phyloP scores from a whole-genome alignment of 352 stramenopile species.

The Globisporangium sylvaticum region DNA sequence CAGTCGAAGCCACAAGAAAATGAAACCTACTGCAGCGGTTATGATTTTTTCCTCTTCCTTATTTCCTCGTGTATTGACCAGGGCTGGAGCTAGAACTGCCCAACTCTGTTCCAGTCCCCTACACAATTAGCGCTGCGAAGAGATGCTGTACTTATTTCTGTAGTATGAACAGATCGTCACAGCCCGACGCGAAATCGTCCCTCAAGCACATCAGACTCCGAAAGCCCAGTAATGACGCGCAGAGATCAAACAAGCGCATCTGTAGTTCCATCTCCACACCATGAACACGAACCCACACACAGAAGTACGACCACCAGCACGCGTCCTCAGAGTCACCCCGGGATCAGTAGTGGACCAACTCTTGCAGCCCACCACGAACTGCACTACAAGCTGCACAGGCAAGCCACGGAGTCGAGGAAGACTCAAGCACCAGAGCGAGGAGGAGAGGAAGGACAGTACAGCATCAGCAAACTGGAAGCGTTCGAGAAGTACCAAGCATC shows the following conservation, averaged over 20 bases:
- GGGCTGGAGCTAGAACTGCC: background rate
- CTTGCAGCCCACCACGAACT: background rate
- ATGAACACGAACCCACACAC: background rate
- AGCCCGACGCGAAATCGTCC: background rate
- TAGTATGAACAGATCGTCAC: background rate
- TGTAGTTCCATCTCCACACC: background rate
- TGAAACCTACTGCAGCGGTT: background rate
- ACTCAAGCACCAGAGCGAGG: background rate
- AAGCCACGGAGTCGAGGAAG: background rate
- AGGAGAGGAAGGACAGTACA: background rate
- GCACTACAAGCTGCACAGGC: background rate
- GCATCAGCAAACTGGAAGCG: background rate
- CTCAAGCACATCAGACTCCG: background rate
- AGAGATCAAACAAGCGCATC: background rate
- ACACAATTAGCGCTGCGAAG: background rate
- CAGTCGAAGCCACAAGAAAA: background rate
- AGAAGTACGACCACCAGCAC: background rate
- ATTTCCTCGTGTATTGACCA: background rate
- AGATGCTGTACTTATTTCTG: background rate
- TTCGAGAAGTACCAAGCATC: background rate
- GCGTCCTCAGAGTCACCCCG: background rate
- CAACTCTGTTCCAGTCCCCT: background rate
- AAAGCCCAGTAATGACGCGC: background rate
- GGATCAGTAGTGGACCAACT: background rate
- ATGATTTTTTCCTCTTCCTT: background rate